Evolutionary conservation across 352 stramenopile genomes (phyloP), one percentile per base, ranked within the genome.

Genomic region (Pythium utonaiense): DNA sequence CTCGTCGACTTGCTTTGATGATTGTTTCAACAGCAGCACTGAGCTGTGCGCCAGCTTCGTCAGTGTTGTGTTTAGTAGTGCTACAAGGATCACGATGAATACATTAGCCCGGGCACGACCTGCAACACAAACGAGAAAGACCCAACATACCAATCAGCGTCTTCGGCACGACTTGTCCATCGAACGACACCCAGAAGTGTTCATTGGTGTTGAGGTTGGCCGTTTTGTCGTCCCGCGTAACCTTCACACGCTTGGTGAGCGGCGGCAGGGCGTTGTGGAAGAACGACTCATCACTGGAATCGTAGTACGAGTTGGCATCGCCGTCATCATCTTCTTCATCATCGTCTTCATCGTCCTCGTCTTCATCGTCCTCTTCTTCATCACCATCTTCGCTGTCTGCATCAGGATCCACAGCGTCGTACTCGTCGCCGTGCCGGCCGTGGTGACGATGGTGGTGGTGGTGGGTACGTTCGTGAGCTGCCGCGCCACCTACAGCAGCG

Each of bases 11-110:
- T 71, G 49, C 42, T 69, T 70, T 3, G 70, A 73, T 24, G 77
- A 75, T 31, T 68, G 71, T 31, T 78, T 86, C 28, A 88, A 55
- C 25, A 89, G 57, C n/a, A 71, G 67, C 16, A 88, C 69, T 30
- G 75, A 73, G 21, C 61, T 73, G 49, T 89, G 80, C 0, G 80
- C 80, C 16, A 88, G 51, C 47, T 89, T 89, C 31, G 70, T 82
- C 24, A 86, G 48, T 5, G 76, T 83, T 27, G 78, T 88, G 60
- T 89, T 89, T n/a, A 89, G 69, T n/a, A 89, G 61, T 45, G 87
- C 80, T 89, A 64, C 6, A 47, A 16, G 50, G 21, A 16, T 47
- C 14, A 27, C 14, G 9, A 13, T 27, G 59, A 19, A 49, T 58
- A 38, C 3, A 1, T 48, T n/a, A 38, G 13, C 14, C 53, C 19